Percentiles rank a stretch among this genome's conserved stretches.
Evolutionary conservation across 495 filamentous ascomycete genomes (phyloP).

Genomic region (Penicillium steckii): DNA sequence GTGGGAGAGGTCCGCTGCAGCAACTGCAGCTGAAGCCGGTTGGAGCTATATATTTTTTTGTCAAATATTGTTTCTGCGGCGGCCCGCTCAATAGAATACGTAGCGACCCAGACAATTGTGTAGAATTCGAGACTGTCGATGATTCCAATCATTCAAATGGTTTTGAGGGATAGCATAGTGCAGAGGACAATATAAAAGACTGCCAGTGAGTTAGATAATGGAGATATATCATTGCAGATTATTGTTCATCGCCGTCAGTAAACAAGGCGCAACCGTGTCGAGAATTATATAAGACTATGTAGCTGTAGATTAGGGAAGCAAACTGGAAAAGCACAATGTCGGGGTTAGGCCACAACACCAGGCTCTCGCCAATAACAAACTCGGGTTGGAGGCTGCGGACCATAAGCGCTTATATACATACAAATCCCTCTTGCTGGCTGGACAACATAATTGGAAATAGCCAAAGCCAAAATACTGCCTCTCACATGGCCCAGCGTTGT

Average conservation of each 20-base stretch:
- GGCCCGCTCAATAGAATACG: conserved; percentile 17
- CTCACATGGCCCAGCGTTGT: not conserved
- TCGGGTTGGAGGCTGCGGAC: conserved; percentile 1
- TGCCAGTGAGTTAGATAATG: conserved; percentile 1
- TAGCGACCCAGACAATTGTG: conserved; percentile 21
- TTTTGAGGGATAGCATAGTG: conserved; percentile 16
- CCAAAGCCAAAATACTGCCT: no score
- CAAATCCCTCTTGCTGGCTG: conserved; percentile 8
- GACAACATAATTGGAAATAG: conserved; percentile 5
- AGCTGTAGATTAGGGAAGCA: conserved; percentile 5
- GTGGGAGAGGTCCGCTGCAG: not conserved
- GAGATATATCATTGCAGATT: not conserved
- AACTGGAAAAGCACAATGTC: conserved; percentile 5
- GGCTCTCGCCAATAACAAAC: conserved; percentile 3
- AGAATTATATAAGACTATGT: not conserved
- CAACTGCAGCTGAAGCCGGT: not conserved
- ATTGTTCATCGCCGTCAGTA: conserved; percentile 1
- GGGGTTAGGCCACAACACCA: conserved; percentile 3
- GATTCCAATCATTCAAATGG: no score
- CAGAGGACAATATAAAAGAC: conserved; percentile 1
- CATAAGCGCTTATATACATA: no score
- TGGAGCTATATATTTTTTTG: not conserved
- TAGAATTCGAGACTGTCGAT: conserved; percentile 9
- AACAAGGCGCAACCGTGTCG: conserved; percentile 4
- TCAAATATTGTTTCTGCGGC: conserved; percentile 10